A percentile compares a stretch with the other conserved stretches of the same genome.
Conservation (phyloP, 345 rosid genomes). For the Eucalyptus pumila region DNA sequence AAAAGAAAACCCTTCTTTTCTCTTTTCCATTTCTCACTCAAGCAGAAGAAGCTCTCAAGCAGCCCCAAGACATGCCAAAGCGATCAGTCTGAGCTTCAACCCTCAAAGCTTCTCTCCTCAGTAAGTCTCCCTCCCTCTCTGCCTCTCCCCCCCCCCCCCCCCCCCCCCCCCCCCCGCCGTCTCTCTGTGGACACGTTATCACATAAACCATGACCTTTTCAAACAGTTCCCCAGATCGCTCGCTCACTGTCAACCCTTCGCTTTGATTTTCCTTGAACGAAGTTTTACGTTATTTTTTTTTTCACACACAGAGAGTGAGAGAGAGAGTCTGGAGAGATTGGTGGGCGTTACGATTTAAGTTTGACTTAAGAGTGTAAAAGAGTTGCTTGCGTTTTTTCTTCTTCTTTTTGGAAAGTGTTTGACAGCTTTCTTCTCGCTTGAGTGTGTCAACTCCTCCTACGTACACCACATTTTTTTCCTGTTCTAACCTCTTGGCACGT, state of each 20-base stretch:
- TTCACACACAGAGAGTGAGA: neutral
- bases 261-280: neutral
- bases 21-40: neutral
- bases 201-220: neutral
- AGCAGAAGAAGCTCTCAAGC: neutral
- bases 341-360: neutral
- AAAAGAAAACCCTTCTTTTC: neutral
- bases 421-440: neutral
- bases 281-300: neutral
- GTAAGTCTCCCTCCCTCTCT: neutral
- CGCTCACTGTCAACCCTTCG: neutral
- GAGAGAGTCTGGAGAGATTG: neutral
- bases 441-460: neutral
- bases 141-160: neutral
- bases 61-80: neutral
- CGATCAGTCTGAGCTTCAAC: neutral
- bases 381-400: neutral
- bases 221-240: neutral
- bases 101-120: neutral
- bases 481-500: neutral
- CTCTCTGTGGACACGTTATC: neutral
- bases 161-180: neutral
- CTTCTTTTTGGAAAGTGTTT: neutral
- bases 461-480: neutral
- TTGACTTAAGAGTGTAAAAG: neutral